These are phyloP conservation scores for Tillandsia fasciculata DNA, from an alignment of 176 grass and related monocot genomes.

Conservation along the genomic window DNA sequence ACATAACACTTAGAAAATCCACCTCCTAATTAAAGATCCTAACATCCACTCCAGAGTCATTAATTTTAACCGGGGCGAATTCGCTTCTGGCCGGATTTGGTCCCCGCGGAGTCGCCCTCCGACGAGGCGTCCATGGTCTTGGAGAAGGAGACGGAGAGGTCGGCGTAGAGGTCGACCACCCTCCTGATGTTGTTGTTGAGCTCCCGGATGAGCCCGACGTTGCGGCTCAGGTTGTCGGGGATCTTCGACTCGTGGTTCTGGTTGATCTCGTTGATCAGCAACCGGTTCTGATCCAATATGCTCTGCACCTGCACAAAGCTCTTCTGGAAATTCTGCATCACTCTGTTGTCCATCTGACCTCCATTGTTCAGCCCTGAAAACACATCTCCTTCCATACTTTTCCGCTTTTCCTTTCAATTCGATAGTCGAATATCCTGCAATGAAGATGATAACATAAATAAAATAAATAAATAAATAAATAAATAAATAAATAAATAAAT, in stretches of 20 bases:
- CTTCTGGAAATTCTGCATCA: slow-evolving; percentile 64
- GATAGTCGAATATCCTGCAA: neutral
- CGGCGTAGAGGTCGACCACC: slow-evolving; percentile 71
- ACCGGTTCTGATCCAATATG: slow-evolving; percentile 59
- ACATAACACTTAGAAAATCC: too few species aligned
- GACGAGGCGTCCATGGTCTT: slow-evolving; percentile 26
- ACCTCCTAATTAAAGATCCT: too few species aligned
- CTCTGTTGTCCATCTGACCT: slow-evolving; percentile 35
- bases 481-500: too few species aligned
- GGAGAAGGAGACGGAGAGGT: slow-evolving; percentile 58
- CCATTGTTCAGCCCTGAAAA: neutral
- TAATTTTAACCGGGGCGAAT: slow-evolving; percentile 22
- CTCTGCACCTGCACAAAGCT: slow-evolving; percentile 87
- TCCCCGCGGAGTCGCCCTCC: slow-evolving; percentile 29
- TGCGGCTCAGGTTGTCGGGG: slow-evolving; percentile 54
- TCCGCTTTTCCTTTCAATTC: neutral
- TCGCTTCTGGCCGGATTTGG: slow-evolving; percentile 47
- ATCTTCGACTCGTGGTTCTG: slow-evolving; percentile 82
- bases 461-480: too few species aligned
- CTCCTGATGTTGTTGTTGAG: slow-evolving; percentile 91
- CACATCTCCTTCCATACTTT: neutral
- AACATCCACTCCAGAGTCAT: too few species aligned
- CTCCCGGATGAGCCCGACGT: slow-evolving; percentile 70
- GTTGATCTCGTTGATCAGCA: slow-evolving; percentile 77
- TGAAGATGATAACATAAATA: neutral